Base-by-base conservation (phyloP, 139 green algal genomes). In the Chlorella sp. region DNA sequence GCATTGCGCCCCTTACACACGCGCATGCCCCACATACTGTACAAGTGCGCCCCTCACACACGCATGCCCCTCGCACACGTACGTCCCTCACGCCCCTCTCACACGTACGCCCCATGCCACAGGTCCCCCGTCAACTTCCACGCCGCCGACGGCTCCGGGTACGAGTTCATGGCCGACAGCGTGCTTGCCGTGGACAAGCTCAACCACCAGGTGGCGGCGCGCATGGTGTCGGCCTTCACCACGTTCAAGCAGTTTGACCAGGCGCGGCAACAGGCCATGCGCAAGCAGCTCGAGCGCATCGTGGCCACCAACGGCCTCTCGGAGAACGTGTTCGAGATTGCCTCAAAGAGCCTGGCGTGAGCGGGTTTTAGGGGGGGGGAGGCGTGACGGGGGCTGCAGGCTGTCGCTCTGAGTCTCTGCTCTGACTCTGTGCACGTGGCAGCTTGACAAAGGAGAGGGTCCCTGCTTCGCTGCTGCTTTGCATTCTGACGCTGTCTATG, bases 291-390 rank as follows among this genome's bases (percentile, higher is more conserved):
- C 35, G 66, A 94, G 77, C 76, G 92, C 72, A 97, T 99, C 67
- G 60, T 89, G 22, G 81, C 77, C 14, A 51, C 76, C 42, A 51
- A 86, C 34, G 90, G 88, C 1, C 76, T 98, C 1, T 89, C 71
- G 31, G 91, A 96, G 61, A 99, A 99, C 72, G 90, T 97, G 31
- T 96, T 87, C 51, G 95, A 99, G 81, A 98, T 99, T 67, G 93
- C 86, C 0, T 83, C 70, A 70, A 98, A 97, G 85, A 86, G 69
- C 20, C 68, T 98, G 62, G 66, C 64, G 32, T 69, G 33, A 66
- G n/a, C n/a, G n/a, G n/a, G n/a, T n/a, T n/a, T n/a, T n/a, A n/a
- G n/a, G n/a, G 42, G 17, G 10, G 42, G 10, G 17, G 10, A 55
- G 17, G 42, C 17, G 17, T 17, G 17, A 10, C 42, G 42, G 42